Conservation (phyloP, 23 red algal species). For the Porphyridium purpureum region DNA sequence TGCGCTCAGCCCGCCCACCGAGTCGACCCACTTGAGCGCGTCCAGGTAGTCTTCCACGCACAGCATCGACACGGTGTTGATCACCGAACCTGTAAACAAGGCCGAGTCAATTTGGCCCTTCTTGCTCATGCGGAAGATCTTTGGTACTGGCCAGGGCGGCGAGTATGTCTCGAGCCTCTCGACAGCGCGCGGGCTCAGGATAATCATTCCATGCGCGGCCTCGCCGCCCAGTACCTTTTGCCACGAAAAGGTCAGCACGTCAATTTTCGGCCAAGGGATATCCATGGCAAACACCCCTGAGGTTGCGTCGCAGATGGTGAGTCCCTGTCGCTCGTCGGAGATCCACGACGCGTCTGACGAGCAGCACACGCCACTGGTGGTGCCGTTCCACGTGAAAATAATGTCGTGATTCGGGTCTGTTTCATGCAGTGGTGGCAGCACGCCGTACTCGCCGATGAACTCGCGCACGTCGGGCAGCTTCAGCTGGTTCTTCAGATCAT, state of each 20-base stretch:
- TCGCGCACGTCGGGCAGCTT: conserved; percentile 31
- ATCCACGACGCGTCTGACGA: conserved; percentile 54
- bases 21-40: conserved; percentile 68
- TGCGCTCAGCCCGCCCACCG: conserved; percentile 51
- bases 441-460: conserved; percentile 54
- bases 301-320: conserved; percentile 91
- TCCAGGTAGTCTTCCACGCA: conserved; percentile 99
- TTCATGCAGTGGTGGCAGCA: conserved; percentile 46
- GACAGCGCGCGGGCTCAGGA: conserved; percentile 74
- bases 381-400: conserved; percentile 96
- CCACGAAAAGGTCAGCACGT: conserved; percentile 95
- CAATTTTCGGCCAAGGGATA: conserved; percentile 86
- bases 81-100: conserved; percentile 81
- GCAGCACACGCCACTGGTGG: conserved; percentile 70
- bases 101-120: conserved; percentile 75
- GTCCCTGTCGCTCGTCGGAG: conserved; percentile 39
- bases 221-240: conserved; percentile 97
- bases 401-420: conserved; percentile 65
- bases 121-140: conserved; percentile 93
- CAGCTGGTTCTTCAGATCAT: conserved; percentile 66
- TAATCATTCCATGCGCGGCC: conserved; percentile 86
- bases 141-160: conserved; percentile 72
- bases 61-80: conserved; percentile 98
- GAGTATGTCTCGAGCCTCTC: conserved; percentile 61
- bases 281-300: conserved; percentile 88